Percentiles rank a stretch among this genome's conserved stretches.
These are phyloP conservation scores for Xylaria sp. DNA, from an alignment of 2,329 filamentous ascomycete genomes.

Conservation along the genomic window DNA sequence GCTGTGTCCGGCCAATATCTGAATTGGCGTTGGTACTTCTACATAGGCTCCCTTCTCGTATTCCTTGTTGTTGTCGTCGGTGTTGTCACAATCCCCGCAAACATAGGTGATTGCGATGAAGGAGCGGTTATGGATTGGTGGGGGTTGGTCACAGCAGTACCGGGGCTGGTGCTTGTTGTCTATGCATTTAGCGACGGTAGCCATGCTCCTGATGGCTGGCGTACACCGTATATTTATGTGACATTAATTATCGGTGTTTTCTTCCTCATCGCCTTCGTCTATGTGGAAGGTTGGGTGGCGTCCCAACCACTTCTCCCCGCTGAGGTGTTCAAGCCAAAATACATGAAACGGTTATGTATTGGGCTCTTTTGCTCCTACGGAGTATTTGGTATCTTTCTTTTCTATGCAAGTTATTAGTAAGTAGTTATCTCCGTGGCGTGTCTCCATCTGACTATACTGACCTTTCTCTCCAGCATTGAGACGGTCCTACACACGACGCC, in stretches of 20 bases:
- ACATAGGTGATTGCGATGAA: constrained; percentile 46
- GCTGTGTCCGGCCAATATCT: constrained; percentile 69
- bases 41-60: constrained; percentile 63
- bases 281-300: constrained; percentile 78
- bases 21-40: constrained; percentile 76
- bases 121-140: constrained; percentile 75
- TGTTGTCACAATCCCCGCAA: constrained; percentile 47
- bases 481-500: constrained; percentile 68
- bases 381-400: constrained; percentile 73
- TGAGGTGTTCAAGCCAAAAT: constrained; percentile 75
- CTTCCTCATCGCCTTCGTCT: constrained; percentile 69
- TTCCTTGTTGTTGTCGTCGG: constrained; percentile 44
- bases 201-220: constrained; percentile 76
- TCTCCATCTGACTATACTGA: constrained; percentile 13
- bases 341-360: constrained; percentile 72
- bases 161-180: constrained; percentile 75
- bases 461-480: constrained; percentile 60
- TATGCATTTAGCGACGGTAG: constrained; percentile 80
- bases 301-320: constrained; percentile 74
- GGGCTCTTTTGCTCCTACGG: constrained; percentile 76
- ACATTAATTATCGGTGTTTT: constrained; percentile 72
- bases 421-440: constrained; percentile 26
- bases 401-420: constrained; percentile 69
- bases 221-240: constrained; percentile 76
- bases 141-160: constrained; percentile 69